Conservation (phyloP, 2,329 filamentous ascomycete genomes). For the Venturia nashicola region DNA sequence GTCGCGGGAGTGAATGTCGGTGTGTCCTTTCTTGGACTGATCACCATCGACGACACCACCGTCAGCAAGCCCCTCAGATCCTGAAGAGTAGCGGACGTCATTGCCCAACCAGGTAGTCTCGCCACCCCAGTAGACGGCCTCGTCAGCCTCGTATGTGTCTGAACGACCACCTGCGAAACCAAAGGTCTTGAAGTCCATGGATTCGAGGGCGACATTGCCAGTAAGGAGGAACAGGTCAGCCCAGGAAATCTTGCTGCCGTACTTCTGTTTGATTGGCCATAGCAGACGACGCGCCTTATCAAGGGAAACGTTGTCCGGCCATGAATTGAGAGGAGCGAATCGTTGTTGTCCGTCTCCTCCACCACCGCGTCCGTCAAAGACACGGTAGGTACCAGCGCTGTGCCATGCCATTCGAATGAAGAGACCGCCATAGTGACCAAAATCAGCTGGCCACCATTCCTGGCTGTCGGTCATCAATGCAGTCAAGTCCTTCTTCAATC, state of each 20-base stretch:
- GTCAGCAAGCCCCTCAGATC: constrained; percentile 22
- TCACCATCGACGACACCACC: constrained; percentile 25
- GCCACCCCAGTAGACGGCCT: constrained; percentile 65
- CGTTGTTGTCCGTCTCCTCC: constrained; percentile 64
- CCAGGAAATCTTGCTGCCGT: constrained; percentile 73
- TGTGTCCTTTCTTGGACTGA: constrained; percentile 16
- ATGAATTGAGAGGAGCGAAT: constrained; percentile 70
- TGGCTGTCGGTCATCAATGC: constrained; percentile 65
- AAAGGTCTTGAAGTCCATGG: constrained; percentile 62
- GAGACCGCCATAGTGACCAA: constrained; percentile 68
- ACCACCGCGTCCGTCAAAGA: constrained; percentile 62
- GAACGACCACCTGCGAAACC: constrained; percentile 62
- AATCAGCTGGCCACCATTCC: constrained; percentile 73
- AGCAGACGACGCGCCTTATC: constrained; percentile 72
- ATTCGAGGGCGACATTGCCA: constrained; percentile 66
- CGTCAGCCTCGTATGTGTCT: constrained; percentile 64
- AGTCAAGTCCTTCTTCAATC: constrained; percentile 61
- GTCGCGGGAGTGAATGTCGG: constrained; percentile 41
- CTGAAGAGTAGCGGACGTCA: constrained; percentile 52
- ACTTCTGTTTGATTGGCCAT: constrained; percentile 78
- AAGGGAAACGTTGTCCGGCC: constrained; percentile 67
- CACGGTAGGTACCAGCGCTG: constrained; percentile 66
- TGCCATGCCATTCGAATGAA: constrained; percentile 78
- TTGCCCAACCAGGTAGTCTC: constrained; percentile 67
- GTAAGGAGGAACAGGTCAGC: constrained; percentile 59